Evolutionary conservation across 2,329 filamentous ascomycete species (phyloP).

Genomic region (Metarhizium anisopliae): DNA sequence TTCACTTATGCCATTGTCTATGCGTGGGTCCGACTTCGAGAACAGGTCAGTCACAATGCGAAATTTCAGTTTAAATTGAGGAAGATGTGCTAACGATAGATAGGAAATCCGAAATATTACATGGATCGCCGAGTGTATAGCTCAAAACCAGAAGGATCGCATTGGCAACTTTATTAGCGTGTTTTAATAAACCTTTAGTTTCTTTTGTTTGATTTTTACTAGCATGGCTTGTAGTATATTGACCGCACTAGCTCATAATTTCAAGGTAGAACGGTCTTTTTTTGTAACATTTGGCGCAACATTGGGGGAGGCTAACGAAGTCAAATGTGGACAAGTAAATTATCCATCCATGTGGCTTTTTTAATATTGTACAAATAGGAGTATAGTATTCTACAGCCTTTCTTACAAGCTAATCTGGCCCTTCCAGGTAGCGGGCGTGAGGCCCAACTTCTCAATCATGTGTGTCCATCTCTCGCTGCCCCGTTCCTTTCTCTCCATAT

Average conservation of each 20-base stretch:
- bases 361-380: slow-evolving; percentile 42
- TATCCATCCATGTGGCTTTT: slow-evolving; percentile 13
- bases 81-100: slow-evolving; percentile 19
- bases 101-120: slow-evolving; percentile 99
- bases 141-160: slow-evolving; percentile 97
- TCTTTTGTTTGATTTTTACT: slow-evolving; percentile 3
- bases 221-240: slow-evolving; percentile 34
- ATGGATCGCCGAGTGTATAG: slow-evolving; percentile 99
- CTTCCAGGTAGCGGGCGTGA: slow-evolving; percentile 85
- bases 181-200: slow-evolving; percentile 47
- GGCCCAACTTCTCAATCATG: slow-evolving; percentile 71
- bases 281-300: slow-evolving; percentile 20
- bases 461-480: slow-evolving; percentile 86
- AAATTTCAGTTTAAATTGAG: background rate
- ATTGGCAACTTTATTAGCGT: slow-evolving; percentile 99
- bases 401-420: slow-evolving; percentile 58
- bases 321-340: slow-evolving; percentile 1
- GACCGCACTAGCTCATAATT: slow-evolving; percentile 27
- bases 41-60: slow-evolving; percentile 60
- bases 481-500: slow-evolving; percentile 81
- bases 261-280: slow-evolving; percentile 16
- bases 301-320: slow-evolving; percentile 13
- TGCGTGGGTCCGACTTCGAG: slow-evolving; percentile 92
- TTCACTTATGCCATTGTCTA: slow-evolving; percentile 95
- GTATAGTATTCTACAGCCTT: slow-evolving; percentile 32